Conservation (phyloP, 306 rosid genomes). For the Ceratonia siliqua region DNA sequence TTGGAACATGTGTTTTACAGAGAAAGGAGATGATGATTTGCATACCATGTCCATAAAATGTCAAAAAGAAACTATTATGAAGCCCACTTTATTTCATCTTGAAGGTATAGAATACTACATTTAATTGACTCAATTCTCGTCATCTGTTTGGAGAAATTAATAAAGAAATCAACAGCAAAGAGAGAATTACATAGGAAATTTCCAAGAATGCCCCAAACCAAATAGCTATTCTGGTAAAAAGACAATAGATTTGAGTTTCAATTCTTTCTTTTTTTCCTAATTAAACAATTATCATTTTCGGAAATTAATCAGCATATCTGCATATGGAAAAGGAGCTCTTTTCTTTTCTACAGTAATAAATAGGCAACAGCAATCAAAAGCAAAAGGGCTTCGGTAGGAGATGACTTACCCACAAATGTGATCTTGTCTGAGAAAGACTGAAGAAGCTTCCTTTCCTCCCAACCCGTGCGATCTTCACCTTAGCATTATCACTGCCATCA, state of each 20-base stretch:
- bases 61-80: neutral
- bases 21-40: neutral
- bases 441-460: constrained; percentile 43
- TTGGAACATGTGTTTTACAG: neutral
- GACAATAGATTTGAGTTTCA: neutral
- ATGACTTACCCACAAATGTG: constrained; percentile 67
- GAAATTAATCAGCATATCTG: too few relatives aligned
- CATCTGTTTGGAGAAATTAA: neutral
- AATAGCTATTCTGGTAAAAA: neutral
- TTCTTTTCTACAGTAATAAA: too few relatives aligned
- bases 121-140: neutral
- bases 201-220: neutral
- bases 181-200: neutral
- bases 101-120: neutral
- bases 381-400: neutral
- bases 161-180: neutral
- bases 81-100: neutral
- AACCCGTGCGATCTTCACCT: constrained; percentile 48
- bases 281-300: neutral
- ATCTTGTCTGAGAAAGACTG: constrained; percentile 39
- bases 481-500: neutral
- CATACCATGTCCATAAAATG: neutral
- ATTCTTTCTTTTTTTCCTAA: neutral
- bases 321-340: neutral
- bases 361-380: neutral